A percentile compares a stretch with the other conserved stretches of the same genome.
These are phyloP conservation scores for Anisodus tanguticus DNA, from an alignment of 257 asterid genomes.

Conservation along the genomic window DNA sequence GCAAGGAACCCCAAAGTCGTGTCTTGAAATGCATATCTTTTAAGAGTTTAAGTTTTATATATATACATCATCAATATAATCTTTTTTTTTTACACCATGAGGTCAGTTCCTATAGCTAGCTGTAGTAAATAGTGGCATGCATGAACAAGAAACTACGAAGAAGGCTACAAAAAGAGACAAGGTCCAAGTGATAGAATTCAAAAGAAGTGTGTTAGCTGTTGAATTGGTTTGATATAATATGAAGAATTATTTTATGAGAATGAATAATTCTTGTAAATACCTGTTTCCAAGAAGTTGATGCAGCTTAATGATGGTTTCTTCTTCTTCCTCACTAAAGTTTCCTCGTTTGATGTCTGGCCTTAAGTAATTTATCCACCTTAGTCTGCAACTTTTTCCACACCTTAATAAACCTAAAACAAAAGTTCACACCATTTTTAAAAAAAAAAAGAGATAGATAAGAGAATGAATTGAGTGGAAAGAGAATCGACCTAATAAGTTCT, in stretches of 20 bases:
- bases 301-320: conserved; percentile 37
- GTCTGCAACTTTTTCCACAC: conserved; percentile 51
- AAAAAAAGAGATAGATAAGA: too few species aligned
- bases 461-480: too few species aligned
- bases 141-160: not conserved
- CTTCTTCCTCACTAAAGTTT: conserved; percentile 43
- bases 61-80: too few species aligned
- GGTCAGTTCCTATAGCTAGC: too few species aligned
- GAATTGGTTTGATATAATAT: not conserved
- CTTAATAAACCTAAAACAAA: conserved; percentile 37
- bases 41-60: too few species aligned
- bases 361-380: conserved; percentile 45
- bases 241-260: not conserved
- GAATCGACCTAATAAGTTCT: too few species aligned
- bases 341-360: conserved; percentile 49
- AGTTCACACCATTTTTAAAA: not conserved
- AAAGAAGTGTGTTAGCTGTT: not conserved
- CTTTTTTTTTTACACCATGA: too few species aligned
- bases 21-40: too few species aligned
- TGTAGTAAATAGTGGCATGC: not conserved
- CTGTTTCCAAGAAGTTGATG: conserved; percentile 43
- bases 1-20: too few species aligned
- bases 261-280: not conserved
- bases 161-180: not conserved
- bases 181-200: not conserved